Conservation (phyloP, 2,329 filamentous ascomycete genomes). For the Orbilia quercus region DNA sequence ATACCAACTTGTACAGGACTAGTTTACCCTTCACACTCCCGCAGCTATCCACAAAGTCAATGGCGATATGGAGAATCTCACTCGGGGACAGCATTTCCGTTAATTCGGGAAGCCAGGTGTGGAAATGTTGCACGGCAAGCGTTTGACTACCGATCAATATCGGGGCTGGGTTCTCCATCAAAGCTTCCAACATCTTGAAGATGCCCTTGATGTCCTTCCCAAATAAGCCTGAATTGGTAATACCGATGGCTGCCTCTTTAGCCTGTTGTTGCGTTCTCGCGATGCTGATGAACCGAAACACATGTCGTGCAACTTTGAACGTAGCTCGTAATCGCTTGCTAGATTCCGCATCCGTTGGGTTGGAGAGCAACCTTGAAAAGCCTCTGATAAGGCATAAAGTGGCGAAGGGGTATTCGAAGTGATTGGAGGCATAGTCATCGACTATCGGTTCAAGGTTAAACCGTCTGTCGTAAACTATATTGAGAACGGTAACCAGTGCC, state of each 20-base stretch:
- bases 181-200: constrained; percentile 86
- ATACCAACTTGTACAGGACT: constrained; percentile 87
- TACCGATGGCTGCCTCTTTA: constrained; percentile 89
- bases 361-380: constrained; percentile 83
- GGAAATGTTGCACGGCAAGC: constrained; percentile 92
- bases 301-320: constrained; percentile 92
- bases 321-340: constrained; percentile 87
- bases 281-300: constrained; percentile 94
- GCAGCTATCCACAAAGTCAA: constrained; percentile 94
- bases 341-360: constrained; percentile 82
- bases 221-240: constrained; percentile 74
- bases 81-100: constrained; percentile 78
- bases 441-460: constrained; percentile 93
- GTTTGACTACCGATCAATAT: constrained; percentile 94
- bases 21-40: constrained; percentile 88
- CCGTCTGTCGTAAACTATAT: constrained; percentile 91
- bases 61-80: constrained; percentile 89
- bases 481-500: constrained; percentile 85
- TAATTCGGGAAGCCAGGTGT: constrained; percentile 95
- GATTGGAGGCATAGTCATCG: constrained; percentile 86
- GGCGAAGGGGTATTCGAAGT: constrained; percentile 93
- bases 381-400: constrained; percentile 88
- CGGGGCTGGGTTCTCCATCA: constrained; percentile 89
- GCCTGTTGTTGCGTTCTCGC: constrained; percentile 84
- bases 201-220: constrained; percentile 84